A percentile compares a stretch with the other conserved stretches of the same genome.
Conservation (phyloP, 768 basidiomycete species). For the Termitomyces sp. region DNA sequence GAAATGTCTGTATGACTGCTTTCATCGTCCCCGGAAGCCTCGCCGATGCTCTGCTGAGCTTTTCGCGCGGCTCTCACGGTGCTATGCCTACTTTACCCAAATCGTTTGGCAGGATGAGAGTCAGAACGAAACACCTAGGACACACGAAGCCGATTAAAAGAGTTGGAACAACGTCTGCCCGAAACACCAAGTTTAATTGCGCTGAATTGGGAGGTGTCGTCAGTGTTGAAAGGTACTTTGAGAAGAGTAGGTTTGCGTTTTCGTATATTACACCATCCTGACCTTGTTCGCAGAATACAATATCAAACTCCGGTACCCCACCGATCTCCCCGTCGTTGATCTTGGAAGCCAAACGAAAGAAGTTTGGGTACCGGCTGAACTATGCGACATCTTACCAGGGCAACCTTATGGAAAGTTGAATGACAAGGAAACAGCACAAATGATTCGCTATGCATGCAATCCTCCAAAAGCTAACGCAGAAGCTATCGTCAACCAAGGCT, state of each 20-base stretch:
- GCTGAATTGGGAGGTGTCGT: conserved; percentile 46
- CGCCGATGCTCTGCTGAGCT: conserved; percentile 48
- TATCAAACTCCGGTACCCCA: conserved; percentile 36
- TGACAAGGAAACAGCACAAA: conserved; percentile 56
- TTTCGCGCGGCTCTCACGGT: conserved; percentile 34
- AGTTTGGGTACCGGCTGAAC: conserved; percentile 55
- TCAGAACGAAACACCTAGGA: conserved; percentile 51
- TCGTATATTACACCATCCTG: neutral
- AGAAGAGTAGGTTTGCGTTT: conserved; percentile 39
- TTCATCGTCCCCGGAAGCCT: conserved; percentile 58
- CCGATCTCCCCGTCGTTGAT: conserved; percentile 48
- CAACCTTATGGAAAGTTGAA: conserved; percentile 57
- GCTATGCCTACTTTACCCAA: conserved; percentile 40
- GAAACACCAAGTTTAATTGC: conserved; percentile 38
- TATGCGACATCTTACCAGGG: conserved; percentile 59
- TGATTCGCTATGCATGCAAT: conserved; percentile 68
- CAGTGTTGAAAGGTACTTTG: conserved; percentile 61
- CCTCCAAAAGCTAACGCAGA: conserved; percentile 54
- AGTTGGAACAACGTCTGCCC: conserved; percentile 31
- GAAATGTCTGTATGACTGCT: conserved; percentile 51
- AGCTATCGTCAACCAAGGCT: conserved; percentile 52
- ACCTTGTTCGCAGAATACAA: conserved; percentile 43
- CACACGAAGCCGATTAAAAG: conserved; percentile 45
- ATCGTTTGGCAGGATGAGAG: conserved; percentile 49
- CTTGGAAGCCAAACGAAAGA: conserved; percentile 28